Conservation (phyloP, 2,329 filamentous ascomycete genomes). For the Thelonectria rubi region DNA sequence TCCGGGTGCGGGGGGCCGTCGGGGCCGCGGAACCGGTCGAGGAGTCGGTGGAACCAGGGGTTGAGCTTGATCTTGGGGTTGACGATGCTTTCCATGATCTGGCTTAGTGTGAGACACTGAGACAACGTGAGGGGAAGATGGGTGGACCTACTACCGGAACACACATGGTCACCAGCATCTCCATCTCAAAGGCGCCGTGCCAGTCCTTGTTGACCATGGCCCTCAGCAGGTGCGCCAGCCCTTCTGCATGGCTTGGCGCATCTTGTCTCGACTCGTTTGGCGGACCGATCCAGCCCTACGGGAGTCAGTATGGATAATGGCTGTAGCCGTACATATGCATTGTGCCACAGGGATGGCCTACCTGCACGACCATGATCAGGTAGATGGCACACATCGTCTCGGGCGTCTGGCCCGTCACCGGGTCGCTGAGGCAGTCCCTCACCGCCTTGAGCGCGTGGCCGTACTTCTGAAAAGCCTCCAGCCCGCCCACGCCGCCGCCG, state of each 20-base stretch:
- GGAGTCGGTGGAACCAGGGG: slow-evolving; percentile 32
- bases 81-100: slow-evolving; percentile 47
- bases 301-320: neutral
- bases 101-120: neutral
- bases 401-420: slow-evolving; percentile 37
- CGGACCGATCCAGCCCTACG: slow-evolving; percentile 45
- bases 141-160: slow-evolving; percentile 44
- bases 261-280: slow-evolving; percentile 33
- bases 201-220: slow-evolving; percentile 38
- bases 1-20: slow-evolving; percentile 13
- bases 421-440: slow-evolving; percentile 40
- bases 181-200: slow-evolving; percentile 41
- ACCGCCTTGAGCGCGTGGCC: slow-evolving; percentile 44
- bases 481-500: slow-evolving; percentile 25
- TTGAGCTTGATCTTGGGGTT: slow-evolving; percentile 40
- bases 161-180: slow-evolving; percentile 44
- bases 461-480: slow-evolving; percentile 44
- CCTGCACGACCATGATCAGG: slow-evolving; percentile 49
- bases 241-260: slow-evolving; percentile 44
- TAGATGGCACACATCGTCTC: slow-evolving; percentile 52
- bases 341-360: slow-evolving; percentile 21
- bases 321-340: neutral
- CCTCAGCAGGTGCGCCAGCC: slow-evolving; percentile 45
- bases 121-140: neutral
- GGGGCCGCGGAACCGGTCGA: slow-evolving; percentile 21